Base-by-base conservation (phyloP, 2,329 filamentous ascomycete genomes). In the Ceratocystiopsis minuta region DNA sequence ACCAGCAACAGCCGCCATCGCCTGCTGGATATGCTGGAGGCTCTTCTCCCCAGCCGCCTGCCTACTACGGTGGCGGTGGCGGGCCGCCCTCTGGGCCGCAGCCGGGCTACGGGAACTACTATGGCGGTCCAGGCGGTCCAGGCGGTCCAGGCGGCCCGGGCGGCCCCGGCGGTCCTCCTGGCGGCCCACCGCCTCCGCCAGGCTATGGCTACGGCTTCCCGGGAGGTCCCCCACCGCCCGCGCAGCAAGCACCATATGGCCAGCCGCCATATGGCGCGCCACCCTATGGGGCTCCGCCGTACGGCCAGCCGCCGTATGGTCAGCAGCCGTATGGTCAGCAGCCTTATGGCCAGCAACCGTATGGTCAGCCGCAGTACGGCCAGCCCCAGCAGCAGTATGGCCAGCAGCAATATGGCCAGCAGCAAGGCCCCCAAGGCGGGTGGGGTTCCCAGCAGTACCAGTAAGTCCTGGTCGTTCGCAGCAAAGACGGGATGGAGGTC, bases 361-460 rank as follows among this genome's bases (percentile, higher is more conserved):
- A 45, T 16, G 40, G 43, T 1, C 39, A 38, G 28, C 34, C 33
- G 14, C 34, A 10, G 32, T 33, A 33, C 15, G 32, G 32, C 13
- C 32, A 33, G 32, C 32, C 11, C 13, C 32, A 33, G 32, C 32
- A 33, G 32, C 32, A 10, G 39, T 39, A 28, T 28, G 24, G 24
- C 24, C 24, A 28, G 24, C 16, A 16, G 6, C 20, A 18, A 1
- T 40, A 45, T 31, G 41, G 41, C 5, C 39, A 45, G 6, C 43
- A 20, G 18, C 38, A 39, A 7, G 45, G 38, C 12, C 42, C 42
- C 7, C 42, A 35, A 7, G 44, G 44, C 13, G 44, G 44, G n/a
- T 35, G 36, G 7, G 44, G 46, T 38, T 40, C 40, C 31, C 45
- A 45, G 31, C 50, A 46, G 38, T 47, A 52, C 36, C 42, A 42